phyloP scores from a whole-genome alignment of 208 protist genomes.

The Trypanosomatidae sp. region DNA sequence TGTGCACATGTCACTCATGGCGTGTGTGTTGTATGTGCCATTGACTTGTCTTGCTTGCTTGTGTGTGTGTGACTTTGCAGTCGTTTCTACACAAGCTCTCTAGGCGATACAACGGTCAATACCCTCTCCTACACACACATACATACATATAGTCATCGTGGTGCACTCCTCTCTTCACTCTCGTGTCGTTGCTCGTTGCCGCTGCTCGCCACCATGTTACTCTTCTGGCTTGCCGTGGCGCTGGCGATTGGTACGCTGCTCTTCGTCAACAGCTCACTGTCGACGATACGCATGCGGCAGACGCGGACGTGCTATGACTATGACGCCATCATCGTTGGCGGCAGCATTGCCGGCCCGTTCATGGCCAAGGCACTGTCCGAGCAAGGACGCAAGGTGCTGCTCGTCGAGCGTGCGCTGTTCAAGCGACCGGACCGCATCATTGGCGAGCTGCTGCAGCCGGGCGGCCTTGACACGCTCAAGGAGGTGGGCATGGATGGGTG shows the following conservation, averaged over 20 bases:
- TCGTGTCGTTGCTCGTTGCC: no score
- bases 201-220: conserved; percentile 14
- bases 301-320: conserved; percentile 65
- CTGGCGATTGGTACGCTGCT: conserved; percentile 26
- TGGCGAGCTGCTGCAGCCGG: conserved; percentile 93
- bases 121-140: no score
- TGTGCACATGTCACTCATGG: no score
- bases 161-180: no score
- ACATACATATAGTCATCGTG: no score
- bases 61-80: no score
- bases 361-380: conserved; percentile 77
- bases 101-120: no score
- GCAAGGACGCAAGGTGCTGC: conserved; percentile 73
- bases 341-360: conserved; percentile 84
- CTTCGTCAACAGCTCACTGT: conserved; percentile 36
- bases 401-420: conserved; percentile 86
- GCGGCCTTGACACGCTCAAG: conserved; percentile 73
- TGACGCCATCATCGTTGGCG: conserved; percentile 88
- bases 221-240: conserved; percentile 15
- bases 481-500: conserved; percentile 85
- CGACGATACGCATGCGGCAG: conserved; percentile 17
- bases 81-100: no score
- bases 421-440: conserved; percentile 90
- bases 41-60: no score
- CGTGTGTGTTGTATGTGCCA: no score